These are phyloP conservation scores for Pythium pyrilobum DNA, from an alignment of 352 stramenopile species.

Conservation along the genomic window DNA sequence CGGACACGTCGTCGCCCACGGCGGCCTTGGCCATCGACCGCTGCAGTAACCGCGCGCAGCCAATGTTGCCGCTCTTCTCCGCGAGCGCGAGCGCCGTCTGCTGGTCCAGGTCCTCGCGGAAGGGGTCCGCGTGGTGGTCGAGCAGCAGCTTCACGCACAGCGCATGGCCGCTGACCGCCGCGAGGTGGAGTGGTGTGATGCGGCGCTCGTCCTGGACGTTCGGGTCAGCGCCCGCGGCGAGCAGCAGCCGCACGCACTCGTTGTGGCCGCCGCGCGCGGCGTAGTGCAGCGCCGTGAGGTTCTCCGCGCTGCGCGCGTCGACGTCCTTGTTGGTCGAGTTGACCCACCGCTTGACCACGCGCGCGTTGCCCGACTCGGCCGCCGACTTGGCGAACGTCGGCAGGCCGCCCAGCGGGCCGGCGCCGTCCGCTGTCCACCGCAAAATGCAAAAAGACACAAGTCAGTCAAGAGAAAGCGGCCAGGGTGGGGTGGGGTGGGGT, in stretches of 20 bases:
- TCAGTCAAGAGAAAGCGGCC: too few relatives aligned
- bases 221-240: slow-evolving; percentile 51
- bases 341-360: slow-evolving; percentile 79
- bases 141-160: slow-evolving; percentile 79
- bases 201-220: slow-evolving; percentile 70
- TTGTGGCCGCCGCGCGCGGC: slow-evolving; percentile 68
- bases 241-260: slow-evolving; percentile 64
- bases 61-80: slow-evolving; percentile 72
- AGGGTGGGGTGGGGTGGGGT: background rate
- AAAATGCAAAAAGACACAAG: background rate
- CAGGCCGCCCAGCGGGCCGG: slow-evolving; percentile 30
- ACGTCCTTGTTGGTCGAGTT: slow-evolving; percentile 61
- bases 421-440: slow-evolving; percentile 18
- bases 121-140: slow-evolving; percentile 74
- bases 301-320: slow-evolving; percentile 63
- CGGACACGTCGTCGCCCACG: slow-evolving; percentile 30
- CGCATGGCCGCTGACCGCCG: slow-evolving; percentile 61
- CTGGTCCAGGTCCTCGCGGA: slow-evolving; percentile 74
- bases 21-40: slow-evolving; percentile 72
- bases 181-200: slow-evolving; percentile 73
- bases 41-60: slow-evolving; percentile 65
- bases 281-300: slow-evolving; percentile 80
- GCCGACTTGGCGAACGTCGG: slow-evolving; percentile 61
- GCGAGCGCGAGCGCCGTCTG: slow-evolving; percentile 61
- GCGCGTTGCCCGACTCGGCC: slow-evolving; percentile 65